phyloP scores from a whole-genome alignment of 2,329 filamentous ascomycete genomes.

The Emydomyces testavorans region DNA sequence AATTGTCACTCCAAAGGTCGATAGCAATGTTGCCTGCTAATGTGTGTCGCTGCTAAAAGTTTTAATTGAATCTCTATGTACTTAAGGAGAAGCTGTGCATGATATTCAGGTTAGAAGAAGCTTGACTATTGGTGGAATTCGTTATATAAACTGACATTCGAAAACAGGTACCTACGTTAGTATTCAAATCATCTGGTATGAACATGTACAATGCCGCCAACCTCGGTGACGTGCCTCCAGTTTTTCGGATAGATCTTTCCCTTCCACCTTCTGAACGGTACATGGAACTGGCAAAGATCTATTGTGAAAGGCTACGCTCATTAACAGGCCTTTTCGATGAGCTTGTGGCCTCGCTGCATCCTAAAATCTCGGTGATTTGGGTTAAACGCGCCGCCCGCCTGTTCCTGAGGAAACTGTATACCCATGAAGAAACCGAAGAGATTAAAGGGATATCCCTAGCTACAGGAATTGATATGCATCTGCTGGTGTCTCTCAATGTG shows the following conservation, averaged over 20 bases:
- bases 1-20: no score
- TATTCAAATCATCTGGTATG: background rate
- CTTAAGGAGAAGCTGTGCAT: no score
- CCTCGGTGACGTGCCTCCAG: slow-evolving; percentile 23
- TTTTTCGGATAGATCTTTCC: slow-evolving; percentile 45
- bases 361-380: slow-evolving; percentile 20
- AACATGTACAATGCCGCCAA: background rate
- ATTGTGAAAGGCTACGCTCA: slow-evolving; percentile 34
- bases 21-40: no score
- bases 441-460: slow-evolving; percentile 46
- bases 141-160: no score
- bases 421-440: slow-evolving; percentile 49
- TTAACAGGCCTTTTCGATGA: slow-evolving; percentile 43
- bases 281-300: slow-evolving; percentile 37
- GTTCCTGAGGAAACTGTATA: slow-evolving; percentile 42
- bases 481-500: slow-evolving; percentile 52
- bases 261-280: slow-evolving; percentile 44
- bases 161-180: no score
- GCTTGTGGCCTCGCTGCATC: slow-evolving; percentile 31
- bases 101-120: no score
- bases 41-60: no score
- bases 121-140: no score
- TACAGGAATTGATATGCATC: slow-evolving; percentile 45
- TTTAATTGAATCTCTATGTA: no score
- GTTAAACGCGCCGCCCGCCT: slow-evolving; percentile 35